Evolutionary conservation across 257 asterid genomes (phyloP), one percentile per base, ranked within the genome.

Genomic region (Cinchona pubescens): DNA sequence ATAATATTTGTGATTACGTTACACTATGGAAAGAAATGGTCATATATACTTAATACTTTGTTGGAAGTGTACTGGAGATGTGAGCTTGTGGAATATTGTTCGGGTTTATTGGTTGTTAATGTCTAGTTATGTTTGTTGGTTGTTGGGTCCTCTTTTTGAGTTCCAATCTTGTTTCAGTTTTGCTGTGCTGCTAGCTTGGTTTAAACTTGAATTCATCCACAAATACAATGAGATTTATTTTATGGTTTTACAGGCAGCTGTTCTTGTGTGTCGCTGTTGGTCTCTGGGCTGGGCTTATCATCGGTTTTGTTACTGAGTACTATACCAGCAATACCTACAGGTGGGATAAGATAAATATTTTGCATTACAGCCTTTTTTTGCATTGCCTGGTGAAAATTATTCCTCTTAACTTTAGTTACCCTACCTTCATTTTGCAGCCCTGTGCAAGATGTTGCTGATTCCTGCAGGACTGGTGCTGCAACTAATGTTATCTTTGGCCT

Each of bases 401-500:
- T 55, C 40, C 23, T 64, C 34, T 14, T 40, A 32, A 59, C 55
- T 73, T 38, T 25, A 18, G 35, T 55, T 58, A 38, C n/a, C 74
- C 23, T 65, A 12, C 30, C 51, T 63, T 8, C 37, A 27, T 23
- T 27, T 55, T 70, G 73, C 79, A 85, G 89, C 46, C 89, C 89
- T 0, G 97, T 92, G 88, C 96, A 92, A 86, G 97, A 89, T 81
- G 97, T 92, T 75, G 97, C 97, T 73, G 97, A 92, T 82, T 92
- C 97, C 81, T 92, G 97, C 91, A 85, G 96, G 85, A 92, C 97
- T 78, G 97, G 97, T 37, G 97, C 97, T 77, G 97, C 97, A 2
- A 92, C 97, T 30, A 92, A 92, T 77, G 96, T 92, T 55, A 92
- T 92, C 61, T 92, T 92, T 71, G 97, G 97, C 76, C 97, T 92